Evolutionary conservation across 2,329 filamentous ascomycete species (phyloP).

Genomic region (Aspergillus sp.): DNA sequence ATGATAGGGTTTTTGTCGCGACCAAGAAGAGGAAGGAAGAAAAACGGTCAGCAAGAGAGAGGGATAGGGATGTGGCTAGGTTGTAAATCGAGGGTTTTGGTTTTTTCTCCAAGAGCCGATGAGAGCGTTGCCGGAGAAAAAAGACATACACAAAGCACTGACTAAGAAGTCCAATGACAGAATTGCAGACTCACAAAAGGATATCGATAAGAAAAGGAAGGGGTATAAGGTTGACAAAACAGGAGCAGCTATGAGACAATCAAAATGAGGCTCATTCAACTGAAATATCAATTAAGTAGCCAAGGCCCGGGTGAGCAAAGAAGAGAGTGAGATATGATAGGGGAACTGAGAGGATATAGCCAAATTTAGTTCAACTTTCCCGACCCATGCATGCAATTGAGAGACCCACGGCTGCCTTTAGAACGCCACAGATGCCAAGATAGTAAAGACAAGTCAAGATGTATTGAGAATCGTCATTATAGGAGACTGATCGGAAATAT

Average conservation of each 20-base stretch:
- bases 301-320: conserved; percentile 3
- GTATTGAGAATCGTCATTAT: conserved; percentile 10
- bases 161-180: conserved; percentile 4
- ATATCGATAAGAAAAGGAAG: conserved; percentile 7
- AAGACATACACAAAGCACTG: not conserved
- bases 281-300: not conserved
- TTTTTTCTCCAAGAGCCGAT: not conserved
- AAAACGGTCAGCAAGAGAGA: conserved; percentile 3
- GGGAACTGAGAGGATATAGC: not conserved
- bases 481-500: conserved; percentile 8
- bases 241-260: conserved; percentile 8
- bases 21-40: not conserved
- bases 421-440: conserved; percentile 23
- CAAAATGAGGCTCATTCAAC: not conserved
- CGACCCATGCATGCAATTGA: conserved; percentile 2
- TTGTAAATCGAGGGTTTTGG: not conserved
- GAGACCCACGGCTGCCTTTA: conserved; percentile 8
- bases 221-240: conserved; percentile 15
- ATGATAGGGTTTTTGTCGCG: not conserved
- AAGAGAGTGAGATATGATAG: conserved; percentile 2
- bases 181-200: not conserved
- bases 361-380: conserved; percentile 11
- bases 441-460: conserved; percentile 1
- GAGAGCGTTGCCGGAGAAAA: not conserved
- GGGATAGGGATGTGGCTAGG: not conserved